Conservation (phyloP, 108 stramenopile genomes). For the Schizochytrium sp. region DNA sequence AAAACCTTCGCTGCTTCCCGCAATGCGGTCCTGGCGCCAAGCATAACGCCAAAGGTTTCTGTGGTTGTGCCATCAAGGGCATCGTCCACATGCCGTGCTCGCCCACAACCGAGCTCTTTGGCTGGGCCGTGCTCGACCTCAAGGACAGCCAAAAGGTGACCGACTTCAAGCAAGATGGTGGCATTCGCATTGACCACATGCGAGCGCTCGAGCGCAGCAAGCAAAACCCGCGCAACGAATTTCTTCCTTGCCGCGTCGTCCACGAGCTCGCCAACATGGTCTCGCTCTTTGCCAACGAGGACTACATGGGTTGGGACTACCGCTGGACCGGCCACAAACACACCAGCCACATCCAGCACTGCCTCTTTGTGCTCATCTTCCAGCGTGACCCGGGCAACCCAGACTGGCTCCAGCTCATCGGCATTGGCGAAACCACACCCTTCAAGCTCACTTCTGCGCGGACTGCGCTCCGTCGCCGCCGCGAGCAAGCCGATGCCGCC, state of each 20-base stretch:
- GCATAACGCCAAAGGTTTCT: neutral
- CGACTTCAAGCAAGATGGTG: neutral
- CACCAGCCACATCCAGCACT: neutral
- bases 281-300: neutral
- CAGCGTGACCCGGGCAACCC: neutral
- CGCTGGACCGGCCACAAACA: neutral
- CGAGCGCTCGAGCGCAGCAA: neutral
- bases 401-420: neutral
- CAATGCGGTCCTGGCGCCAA: neutral
- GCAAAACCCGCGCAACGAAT: neutral
- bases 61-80: neutral
- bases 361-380: neutral
- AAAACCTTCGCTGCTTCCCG: neutral
- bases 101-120: neutral
- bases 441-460: neutral
- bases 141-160: neutral
- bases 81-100: neutral
- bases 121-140: neutral
- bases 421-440: neutral
- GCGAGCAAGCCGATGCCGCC: neutral
- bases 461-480: neutral
- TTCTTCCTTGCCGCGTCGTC: neutral
- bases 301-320: neutral
- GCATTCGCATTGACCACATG: neutral
- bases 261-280: neutral